A percentile compares a stretch with the other conserved stretches of the same genome.
These are phyloP conservation scores for Phoma herbarum DNA, from an alignment of 2,329 filamentous ascomycete species.

Conservation along the genomic window DNA sequence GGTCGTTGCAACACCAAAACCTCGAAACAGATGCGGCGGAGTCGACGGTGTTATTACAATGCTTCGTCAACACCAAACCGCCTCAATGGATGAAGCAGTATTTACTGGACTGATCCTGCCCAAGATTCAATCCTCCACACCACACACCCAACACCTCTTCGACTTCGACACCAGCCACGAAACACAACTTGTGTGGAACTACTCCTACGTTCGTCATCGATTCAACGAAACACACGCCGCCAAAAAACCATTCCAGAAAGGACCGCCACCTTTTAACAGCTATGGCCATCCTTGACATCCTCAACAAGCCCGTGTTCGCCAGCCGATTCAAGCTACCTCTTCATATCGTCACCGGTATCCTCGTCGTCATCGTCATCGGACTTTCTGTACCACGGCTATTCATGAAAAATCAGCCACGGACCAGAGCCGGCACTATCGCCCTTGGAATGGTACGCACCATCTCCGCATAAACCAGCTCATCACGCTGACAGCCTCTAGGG, in stretches of 20 bases:
- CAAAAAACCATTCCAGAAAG: neutral
- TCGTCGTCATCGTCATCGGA: conserved; percentile 24
- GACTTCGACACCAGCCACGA: neutral
- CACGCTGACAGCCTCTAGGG: conserved; percentile 31
- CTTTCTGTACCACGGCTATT: conserved; percentile 32
- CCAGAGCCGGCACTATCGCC: conserved; percentile 32
- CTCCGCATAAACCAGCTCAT: neutral
- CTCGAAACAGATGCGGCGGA: conserved; percentile 20
- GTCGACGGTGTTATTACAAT: conserved; percentile 7
- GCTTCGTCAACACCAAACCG: conserved; percentile 3
- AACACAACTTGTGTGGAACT: neutral
- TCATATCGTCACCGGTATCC: conserved; percentile 25
- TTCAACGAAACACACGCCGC: neutral
- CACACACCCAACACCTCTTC: neutral
- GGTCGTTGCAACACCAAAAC: conserved; percentile 18
- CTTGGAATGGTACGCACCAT: conserved; percentile 31
- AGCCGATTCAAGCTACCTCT: conserved; percentile 28
- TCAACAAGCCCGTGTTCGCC: conserved; percentile 40
- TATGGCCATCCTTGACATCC: conserved; percentile 25
- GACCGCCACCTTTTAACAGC: neutral
- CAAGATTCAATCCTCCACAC: neutral
- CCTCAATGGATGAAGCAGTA: conserved; percentile 1
- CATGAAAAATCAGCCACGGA: conserved; percentile 34
- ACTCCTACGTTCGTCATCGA: neutral
- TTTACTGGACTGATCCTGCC: conserved; percentile 5